Conservation (phyloP, 1,284 basidiomycete species). For the Marasmius oreades region DNA sequence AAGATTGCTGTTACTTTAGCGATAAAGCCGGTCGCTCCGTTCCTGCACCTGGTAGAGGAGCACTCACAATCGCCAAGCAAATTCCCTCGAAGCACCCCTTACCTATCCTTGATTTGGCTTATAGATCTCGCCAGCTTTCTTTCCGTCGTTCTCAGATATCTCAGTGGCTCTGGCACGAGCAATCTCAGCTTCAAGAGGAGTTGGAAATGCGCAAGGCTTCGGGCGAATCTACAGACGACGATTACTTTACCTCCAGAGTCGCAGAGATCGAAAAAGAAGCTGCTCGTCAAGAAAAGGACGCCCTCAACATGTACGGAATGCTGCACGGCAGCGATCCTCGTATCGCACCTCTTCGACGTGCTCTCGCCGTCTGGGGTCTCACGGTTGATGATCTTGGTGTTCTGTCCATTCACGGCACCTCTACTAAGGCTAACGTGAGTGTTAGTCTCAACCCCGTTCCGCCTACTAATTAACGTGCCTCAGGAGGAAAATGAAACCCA, state of each 20-base stretch:
- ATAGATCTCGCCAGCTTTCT: constrained; percentile 86
- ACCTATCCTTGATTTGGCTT: constrained; percentile 78
- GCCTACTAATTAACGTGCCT: constrained; percentile 10
- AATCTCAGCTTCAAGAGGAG: constrained; percentile 78
- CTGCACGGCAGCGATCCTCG: constrained; percentile 84
- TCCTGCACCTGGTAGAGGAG: constrained; percentile 90
- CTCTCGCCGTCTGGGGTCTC: constrained; percentile 95
- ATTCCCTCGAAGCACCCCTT: constrained; percentile 70
- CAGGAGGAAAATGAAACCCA: constrained; percentile 96
- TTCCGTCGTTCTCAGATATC: constrained; percentile 94
- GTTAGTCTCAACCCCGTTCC: constrained; percentile 1
- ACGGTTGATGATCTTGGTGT: constrained; percentile 90
- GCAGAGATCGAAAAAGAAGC: constrained; percentile 89
- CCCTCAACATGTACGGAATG: constrained; percentile 90
- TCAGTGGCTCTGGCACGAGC: constrained; percentile 91
- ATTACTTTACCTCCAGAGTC: constrained; percentile 72
- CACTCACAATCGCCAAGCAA: constrained; percentile 84
- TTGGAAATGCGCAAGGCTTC: constrained; percentile 57
- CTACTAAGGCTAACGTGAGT: constrained; percentile 87
- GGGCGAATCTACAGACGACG: constrained; percentile 54
- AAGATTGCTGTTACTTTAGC: constrained; percentile 32
- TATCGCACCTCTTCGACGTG: constrained; percentile 88
- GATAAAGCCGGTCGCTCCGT: constrained; percentile 96
- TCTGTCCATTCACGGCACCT: constrained; percentile 91
- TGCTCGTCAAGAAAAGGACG: constrained; percentile 86